Conservation (phyloP, 495 filamentous ascomycete genomes). For the Barbatosphaeria neglecta region DNA sequence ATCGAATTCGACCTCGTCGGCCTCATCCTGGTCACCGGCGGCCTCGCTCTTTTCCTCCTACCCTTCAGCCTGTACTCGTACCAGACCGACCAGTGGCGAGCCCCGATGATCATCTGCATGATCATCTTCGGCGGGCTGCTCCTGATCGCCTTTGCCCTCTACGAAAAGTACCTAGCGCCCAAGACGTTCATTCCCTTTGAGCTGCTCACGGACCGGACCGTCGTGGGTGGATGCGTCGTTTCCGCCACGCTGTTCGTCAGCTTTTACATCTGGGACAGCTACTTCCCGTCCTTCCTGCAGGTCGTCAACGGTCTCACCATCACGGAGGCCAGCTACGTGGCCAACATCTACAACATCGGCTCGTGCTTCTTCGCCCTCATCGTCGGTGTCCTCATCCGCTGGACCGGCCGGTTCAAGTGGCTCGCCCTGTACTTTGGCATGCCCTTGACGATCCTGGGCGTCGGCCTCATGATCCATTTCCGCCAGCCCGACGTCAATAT, state of each 20-base stretch:
- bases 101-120: conserved; percentile 44
- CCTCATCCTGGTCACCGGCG: conserved; percentile 43
- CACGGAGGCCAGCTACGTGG: conserved; percentile 49
- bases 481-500: conserved; percentile 42
- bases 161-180: conserved; percentile 46
- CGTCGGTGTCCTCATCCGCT: conserved; percentile 44
- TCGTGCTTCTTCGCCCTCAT: conserved; percentile 51
- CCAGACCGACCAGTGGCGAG: conserved; percentile 32
- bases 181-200: conserved; percentile 48
- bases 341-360: conserved; percentile 58
- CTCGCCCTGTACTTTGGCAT: conserved; percentile 52
- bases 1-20: conserved; percentile 52
- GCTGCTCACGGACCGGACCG: conserved; percentile 51
- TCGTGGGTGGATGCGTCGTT: conserved; percentile 50
- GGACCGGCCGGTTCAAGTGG: conserved; percentile 46
- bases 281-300: conserved; percentile 57
- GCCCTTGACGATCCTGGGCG: conserved; percentile 52
- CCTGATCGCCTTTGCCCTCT: conserved; percentile 46
- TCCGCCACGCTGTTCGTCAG: conserved; percentile 45
- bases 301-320: conserved; percentile 54
- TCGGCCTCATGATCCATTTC: conserved; percentile 69
- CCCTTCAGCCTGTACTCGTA: conserved; percentile 45
- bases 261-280: conserved; percentile 58
- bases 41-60: conserved; percentile 50
- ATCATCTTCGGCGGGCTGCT: conserved; percentile 45